Conservation (phyloP, 176 grass and related monocot species). For the Oryza punctata region DNA sequence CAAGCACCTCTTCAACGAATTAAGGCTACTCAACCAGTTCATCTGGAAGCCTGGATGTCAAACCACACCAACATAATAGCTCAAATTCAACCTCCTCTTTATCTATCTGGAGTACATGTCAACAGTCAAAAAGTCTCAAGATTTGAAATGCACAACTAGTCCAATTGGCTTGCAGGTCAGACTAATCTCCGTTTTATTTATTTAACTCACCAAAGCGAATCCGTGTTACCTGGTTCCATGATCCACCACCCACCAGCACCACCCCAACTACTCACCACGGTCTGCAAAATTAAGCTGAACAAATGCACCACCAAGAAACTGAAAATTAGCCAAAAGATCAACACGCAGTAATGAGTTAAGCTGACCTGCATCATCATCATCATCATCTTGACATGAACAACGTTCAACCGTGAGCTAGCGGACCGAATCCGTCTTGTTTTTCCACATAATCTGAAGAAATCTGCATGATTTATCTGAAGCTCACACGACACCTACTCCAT, state of each 20-base stretch:
- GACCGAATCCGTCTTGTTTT: background rate
- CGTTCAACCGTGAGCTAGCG: constrained; percentile 12
- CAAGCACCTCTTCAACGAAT: background rate
- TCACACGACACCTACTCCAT: background rate
- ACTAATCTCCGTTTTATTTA: constrained; percentile 6
- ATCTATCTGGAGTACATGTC: background rate
- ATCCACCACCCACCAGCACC: constrained; percentile 51
- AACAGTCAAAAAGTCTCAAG: constrained; percentile 42
- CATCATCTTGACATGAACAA: constrained; percentile 18
- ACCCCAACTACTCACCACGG: constrained; percentile 31
- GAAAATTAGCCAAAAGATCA: background rate
- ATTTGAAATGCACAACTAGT: background rate
- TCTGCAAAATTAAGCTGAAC: constrained; percentile 21
- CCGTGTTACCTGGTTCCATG: constrained; percentile 43
- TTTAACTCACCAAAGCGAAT: constrained; percentile 22
- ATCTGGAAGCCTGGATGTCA: constrained; percentile 19
- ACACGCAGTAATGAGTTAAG: background rate
- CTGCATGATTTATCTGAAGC: background rate
- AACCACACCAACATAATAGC: constrained; percentile 29
- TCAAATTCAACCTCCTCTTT: background rate
- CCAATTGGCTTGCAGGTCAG: constrained; percentile 13
- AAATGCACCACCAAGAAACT: constrained; percentile 31
- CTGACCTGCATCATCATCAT: constrained; percentile 13
- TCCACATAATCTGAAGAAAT: background rate
- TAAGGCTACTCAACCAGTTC: background rate